Conservation (phyloP, 345 rosid genomes). For the Anastatica hierochuntica region DNA sequence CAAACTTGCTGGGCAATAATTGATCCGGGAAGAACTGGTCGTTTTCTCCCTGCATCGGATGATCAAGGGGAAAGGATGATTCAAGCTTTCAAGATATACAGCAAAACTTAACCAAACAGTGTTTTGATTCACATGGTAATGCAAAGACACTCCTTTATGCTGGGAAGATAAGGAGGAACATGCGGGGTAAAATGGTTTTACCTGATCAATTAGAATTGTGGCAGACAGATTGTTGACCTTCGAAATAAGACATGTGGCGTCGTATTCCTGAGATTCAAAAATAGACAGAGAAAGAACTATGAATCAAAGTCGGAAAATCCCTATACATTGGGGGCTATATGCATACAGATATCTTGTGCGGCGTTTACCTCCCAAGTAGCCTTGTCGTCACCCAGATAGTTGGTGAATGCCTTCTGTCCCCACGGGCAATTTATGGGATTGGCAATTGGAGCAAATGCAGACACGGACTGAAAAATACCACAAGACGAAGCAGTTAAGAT, state of each 20-base stretch:
- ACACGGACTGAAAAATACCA: slow-evolving; percentile 65
- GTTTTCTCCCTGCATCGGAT: slow-evolving; percentile 52
- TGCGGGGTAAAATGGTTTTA: no score
- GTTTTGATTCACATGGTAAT: neutral
- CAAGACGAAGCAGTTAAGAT: no score
- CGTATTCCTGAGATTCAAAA: slow-evolving; percentile 58
- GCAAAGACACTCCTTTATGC: no score
- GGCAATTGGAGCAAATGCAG: slow-evolving; percentile 77
- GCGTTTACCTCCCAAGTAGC: slow-evolving; percentile 73
- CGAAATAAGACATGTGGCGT: slow-evolving; percentile 60
- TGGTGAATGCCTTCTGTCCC: slow-evolving; percentile 91
- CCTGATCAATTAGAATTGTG: slow-evolving; percentile 89
- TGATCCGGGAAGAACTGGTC: slow-evolving; percentile 71
- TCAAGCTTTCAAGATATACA: neutral
- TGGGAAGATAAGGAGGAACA: no score
- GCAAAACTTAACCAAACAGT: neutral
- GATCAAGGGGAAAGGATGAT: no score
- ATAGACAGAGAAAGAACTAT: no score
- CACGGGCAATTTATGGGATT: slow-evolving; percentile 76
- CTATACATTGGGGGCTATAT: neutral
- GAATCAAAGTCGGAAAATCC: no score
- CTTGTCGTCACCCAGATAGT: slow-evolving; percentile 66
- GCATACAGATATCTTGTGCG: neutral
- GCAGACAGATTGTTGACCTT: slow-evolving; percentile 51
- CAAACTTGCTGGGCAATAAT: slow-evolving; percentile 53